Base-by-base conservation (phyloP, 2,329 filamentous ascomycete genomes). In the Dothideomycetidae sp. region DNA sequence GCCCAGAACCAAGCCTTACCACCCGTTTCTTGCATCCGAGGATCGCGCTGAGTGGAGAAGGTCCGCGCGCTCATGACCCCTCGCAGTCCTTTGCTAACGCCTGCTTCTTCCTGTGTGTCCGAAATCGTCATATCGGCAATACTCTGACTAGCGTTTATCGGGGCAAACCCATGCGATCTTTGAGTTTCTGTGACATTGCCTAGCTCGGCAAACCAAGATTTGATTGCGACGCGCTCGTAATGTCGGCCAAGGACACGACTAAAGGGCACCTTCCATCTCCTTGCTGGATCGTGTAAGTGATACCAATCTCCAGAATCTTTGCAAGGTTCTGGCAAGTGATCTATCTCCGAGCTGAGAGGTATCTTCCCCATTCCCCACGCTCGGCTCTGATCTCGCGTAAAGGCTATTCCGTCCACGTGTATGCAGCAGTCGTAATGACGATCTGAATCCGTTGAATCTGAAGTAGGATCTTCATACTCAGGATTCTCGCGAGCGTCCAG, bases 1-100 rank as follows among this genome's bases (percentile, higher is more conserved):
- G 62, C 70, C 65, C 68, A 73, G 50, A 67, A 72, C 71, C 71
- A 76, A 0, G 55, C 52, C 16, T 63, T 59, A 10, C 56, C 60
- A 5, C 45, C 28, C 5, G 26, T 33, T 3, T 17, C 40, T 17
- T 33, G 42, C 17, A 75, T 69, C 2, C 71, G 67, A 1, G 55
- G 43, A 40, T 76, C 68, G 11, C 61, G 54, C 10, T 56, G 43
- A 0, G 51, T 47, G 1, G 67, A 63, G 46, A 62, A 73, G 1
- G 50, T 45, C 2, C 71, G 62, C 1, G 61, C 68, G n/a, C 58
- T 53, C 1, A 60, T 33, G 1, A 71, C 53, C 2, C 63, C 61
- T 10, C 54, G 47, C 0, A 68, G 46, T n/a, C 73, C 71, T 7
- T 56, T 51, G 10, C 57, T 55, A 1, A 71, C 50, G 1, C 40